phyloP scores from a whole-genome alignment of 176 grass and related monocot genomes.

The barley (Hordeum vulgare) region MorexV3_pseudomolecules_assembly NC_058521.1:26879952-26880451 shows the following conservation, averaged over 20 bases:
- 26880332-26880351: neutral
- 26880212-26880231: neutral
- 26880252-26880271: neutral
- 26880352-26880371: neutral
- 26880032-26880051: neutral
- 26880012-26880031: neutral
- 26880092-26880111: neutral
- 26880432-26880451: neutral
- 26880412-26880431: neutral
- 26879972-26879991: conserved; percentile 6
- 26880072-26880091: neutral
- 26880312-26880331: neutral
- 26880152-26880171: neutral
- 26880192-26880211: neutral
- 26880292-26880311: neutral
- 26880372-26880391: neutral
- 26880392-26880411: neutral
- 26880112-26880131: neutral
- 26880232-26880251: neutral
- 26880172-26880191: neutral
- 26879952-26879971: conserved; percentile 1
- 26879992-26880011: neutral
- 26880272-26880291: neutral
- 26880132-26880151: neutral
- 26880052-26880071: neutral